Percentiles rank a stretch among this genome's conserved stretches.
phyloP scores from a whole-genome alignment of 1,284 basidiomycete species.

The Papiliotrema laurentii region DNA sequence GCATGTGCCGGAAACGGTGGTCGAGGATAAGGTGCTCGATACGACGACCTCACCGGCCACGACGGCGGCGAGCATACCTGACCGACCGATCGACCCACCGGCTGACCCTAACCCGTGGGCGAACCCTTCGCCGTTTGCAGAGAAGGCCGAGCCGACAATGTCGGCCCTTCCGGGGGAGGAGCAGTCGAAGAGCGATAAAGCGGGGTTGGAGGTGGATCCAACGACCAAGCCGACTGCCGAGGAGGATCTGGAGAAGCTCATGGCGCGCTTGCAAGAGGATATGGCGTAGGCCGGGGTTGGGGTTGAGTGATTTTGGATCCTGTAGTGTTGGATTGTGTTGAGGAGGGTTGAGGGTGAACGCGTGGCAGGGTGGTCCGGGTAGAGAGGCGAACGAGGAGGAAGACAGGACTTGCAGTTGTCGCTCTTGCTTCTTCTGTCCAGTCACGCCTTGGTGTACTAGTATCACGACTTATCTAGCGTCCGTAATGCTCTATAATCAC shows the following conservation, averaged over 20 bases:
- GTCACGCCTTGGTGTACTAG: too few relatives aligned
- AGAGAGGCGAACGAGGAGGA: too few relatives aligned
- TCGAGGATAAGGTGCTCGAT: background rate
- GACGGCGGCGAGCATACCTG: background rate
- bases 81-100: too few relatives aligned
- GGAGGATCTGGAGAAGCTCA: slow-evolving; percentile 9
- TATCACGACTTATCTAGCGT: too few relatives aligned
- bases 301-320: background rate
- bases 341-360: too few relatives aligned
- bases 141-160: too few relatives aligned
- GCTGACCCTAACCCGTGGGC: slow-evolving; percentile 1
- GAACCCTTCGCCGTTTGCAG: background rate
- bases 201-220: background rate
- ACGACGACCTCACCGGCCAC: background rate
- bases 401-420: too few relatives aligned
- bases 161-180: background rate
- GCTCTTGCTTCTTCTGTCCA: too few relatives aligned
- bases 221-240: background rate
- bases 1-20: background rate
- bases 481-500: too few relatives aligned
- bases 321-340: too few relatives aligned
- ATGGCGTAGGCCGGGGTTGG: slow-evolving; percentile 2
- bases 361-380: too few relatives aligned
- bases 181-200: background rate
- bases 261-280: slow-evolving; percentile 8